Evolutionary conservation across 2,329 filamentous ascomycete species (phyloP), one percentile per base, ranked within the genome.

Genomic region (Geosmithia flava): DNA sequence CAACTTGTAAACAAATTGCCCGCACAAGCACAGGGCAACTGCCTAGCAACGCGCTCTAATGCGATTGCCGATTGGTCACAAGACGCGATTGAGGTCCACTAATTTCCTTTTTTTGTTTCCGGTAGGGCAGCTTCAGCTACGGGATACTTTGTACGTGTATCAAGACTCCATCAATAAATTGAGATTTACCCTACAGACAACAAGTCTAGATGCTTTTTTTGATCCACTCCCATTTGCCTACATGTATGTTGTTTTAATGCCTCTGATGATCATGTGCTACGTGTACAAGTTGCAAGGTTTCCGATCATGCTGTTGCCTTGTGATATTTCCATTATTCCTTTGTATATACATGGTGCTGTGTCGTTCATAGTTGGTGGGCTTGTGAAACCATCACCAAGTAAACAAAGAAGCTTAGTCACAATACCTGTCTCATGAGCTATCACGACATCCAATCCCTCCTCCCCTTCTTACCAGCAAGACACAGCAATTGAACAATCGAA

Each of bases 1-100:
- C 4, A 5, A 27, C 23, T n/a, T n/a, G 41, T 48, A 48, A 48
- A 48, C 46, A 48, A 48, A 27, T 27, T 27, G 23, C 23, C 23
- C 23, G 23, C 23, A 5, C 23, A 39, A 10, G 15, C 40, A 29
- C 46, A 11, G 29, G 44, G 23, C 47, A 49, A 49, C 47, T 20
- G 47, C 47, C 33, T 42, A 46, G 47, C 47, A 49, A 49, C 47
- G 30, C 13, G 20, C 10, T 16, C n/a, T 20, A 8, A 2, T 7
- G 2, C 19, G 10, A 23, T 16, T 13, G 5, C 7, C 10, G 20
- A 44, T 44, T 44, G 42, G 42, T 7, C 15, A 23, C 3, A 11
- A 37, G 10, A 13, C 33, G 11, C 33, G 33, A 13, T 37, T 37
- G 33, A n/a, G 23, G 33, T 37, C 33, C 33, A 37, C 33, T 37